Conservation (phyloP, 2,329 filamentous ascomycete species). For the Penicillium hordei region DNA sequence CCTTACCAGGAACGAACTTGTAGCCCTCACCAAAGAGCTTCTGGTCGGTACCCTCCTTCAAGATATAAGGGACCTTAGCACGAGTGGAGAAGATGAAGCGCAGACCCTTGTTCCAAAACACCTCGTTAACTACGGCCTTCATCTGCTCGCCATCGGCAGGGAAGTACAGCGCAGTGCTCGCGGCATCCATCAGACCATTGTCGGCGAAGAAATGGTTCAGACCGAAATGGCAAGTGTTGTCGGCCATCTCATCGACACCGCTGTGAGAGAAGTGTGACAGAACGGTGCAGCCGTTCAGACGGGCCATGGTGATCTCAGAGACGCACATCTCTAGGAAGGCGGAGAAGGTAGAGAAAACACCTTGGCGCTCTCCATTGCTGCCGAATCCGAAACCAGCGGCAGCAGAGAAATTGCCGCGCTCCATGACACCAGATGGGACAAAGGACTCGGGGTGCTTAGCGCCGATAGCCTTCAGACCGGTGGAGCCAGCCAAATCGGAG, state of each 20-base stretch:
- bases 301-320: conserved; percentile 44
- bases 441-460: conserved; percentile 41
- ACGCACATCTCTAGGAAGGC: conserved; percentile 44
- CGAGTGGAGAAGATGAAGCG: conserved; percentile 43
- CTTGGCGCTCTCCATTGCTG: conserved; percentile 37
- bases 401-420: conserved; percentile 43
- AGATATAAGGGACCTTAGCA: conserved; percentile 40
- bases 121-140: conserved; percentile 38
- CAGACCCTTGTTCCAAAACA: conserved; percentile 41
- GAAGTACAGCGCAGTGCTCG: conserved; percentile 39
- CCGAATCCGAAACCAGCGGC: conserved; percentile 42
- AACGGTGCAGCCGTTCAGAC: conserved; percentile 40
- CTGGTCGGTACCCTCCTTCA: conserved; percentile 39
- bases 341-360: conserved; percentile 45
- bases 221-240: conserved; percentile 46
- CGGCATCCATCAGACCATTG: conserved; percentile 41
- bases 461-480: conserved; percentile 41
- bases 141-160: conserved; percentile 45
- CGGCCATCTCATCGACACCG: conserved; percentile 44
- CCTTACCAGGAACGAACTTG: conserved; percentile 40
- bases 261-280: conserved; percentile 44
- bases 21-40: conserved; percentile 39
- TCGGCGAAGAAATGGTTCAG: conserved; percentile 45
- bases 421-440: conserved; percentile 42
- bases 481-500: conserved; percentile 44